Conservation (phyloP, 345 rosid species). For the Jatropha curcas region DNA sequence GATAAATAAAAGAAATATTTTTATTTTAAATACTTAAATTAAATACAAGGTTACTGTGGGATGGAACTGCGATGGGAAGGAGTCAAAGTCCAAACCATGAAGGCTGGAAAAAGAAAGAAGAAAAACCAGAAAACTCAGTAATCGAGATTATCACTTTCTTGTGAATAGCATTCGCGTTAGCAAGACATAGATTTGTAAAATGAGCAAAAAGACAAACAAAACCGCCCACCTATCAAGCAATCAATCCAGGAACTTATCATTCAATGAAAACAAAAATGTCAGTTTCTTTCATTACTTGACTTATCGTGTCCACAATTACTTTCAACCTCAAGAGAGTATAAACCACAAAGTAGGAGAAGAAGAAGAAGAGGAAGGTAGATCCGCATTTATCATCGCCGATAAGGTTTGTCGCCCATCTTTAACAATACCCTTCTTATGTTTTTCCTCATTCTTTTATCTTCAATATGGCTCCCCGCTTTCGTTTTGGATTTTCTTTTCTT, state of each 20-base stretch:
- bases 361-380: neutral
- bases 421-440: neutral
- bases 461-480: neutral
- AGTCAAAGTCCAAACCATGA: too few species aligned
- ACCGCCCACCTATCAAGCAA: neutral
- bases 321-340: neutral
- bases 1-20: too few species aligned
- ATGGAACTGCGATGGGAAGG: too few species aligned
- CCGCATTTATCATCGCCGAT: neutral
- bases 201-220: constrained; percentile 1
- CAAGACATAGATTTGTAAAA: neutral
- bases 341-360: neutral
- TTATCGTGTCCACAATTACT: neutral
- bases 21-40: too few species aligned
- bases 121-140: too few species aligned
- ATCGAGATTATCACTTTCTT: too few species aligned
- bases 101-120: too few species aligned
- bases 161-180: neutral
- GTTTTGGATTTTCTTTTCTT: neutral
- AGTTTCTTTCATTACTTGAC: neutral
- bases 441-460: neutral
- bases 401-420: neutral
- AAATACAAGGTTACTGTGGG: too few species aligned
- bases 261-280: neutral
- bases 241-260: neutral